Base-by-base conservation (phyloP, 2,329 filamentous ascomycete species). In the Thelonectria blattea region DNA sequence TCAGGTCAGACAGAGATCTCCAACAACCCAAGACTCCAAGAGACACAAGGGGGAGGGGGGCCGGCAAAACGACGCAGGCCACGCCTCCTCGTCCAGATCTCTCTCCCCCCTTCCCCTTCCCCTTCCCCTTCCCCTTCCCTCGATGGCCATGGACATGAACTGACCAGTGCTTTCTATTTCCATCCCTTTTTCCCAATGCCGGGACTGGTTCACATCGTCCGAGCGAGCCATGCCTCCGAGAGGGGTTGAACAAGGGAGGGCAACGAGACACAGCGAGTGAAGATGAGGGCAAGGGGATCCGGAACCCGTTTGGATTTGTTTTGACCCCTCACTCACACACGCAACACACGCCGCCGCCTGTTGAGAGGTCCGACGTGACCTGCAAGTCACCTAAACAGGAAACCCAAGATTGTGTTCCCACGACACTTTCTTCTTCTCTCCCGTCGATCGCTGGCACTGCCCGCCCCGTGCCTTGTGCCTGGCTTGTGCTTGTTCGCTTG, bases 301-400 rank as follows among this genome's bases (percentile, higher is more conserved):
- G n/a, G 12, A 7, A 46, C 17, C 15, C 46, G 22, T 43, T 39
- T 20, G 34, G 18, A 52, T 37, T 37, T 37, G 34, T 30, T 30
- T 30, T 30, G 27, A 30, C 27, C 27, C 27, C 27, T 30, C 22
- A 24, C 22, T 4, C 27, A 30, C 27, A 30, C 27, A 30, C 8
- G 8, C 5, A 6, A 30, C 27, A 30, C 27, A 30, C 27, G 27
- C 27, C 27, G 42, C 43, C 49, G n/a, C n/a, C 22, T 24, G 32
- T 52, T 22, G 34, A 37, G 20, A 48, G 34, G 27, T 30, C 27
- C 5, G 52, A 45, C 54, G 12, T 61, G 49, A 20, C 52, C 27
- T 64, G 56, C 67, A 67, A 34, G 55, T 43, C 56, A 55, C 67
- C 56, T 46, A 56, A 62, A 55, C 39, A 41, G 59, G 65, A 55